Base-by-base conservation (phyloP, 1,139 yeast genomes). In the Pichia terricola region DNA sequence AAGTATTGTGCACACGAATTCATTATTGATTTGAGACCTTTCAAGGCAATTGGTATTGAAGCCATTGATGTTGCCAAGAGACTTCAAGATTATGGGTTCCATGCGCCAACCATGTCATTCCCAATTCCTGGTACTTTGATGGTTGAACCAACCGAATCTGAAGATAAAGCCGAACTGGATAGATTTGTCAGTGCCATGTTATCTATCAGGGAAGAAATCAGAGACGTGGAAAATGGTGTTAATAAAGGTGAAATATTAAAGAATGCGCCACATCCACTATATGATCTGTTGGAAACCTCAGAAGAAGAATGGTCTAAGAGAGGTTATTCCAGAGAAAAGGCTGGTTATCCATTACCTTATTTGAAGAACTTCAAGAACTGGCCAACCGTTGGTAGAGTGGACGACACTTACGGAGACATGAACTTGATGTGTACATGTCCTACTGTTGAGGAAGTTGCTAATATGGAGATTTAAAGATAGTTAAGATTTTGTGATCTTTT, bases 61-160 rank as follows among this genome's bases (percentile, higher is more conserved):
- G 97, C 96, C 28, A 87, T 89, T 57, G 98, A 91, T 62, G 81
- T 91, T 49, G 97, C 98, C 48, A 91, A 91, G 70, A 79, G 98
- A 65, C 75, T 91, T 50, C 97, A 91, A 66, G 98, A 91, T 67
- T 91, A 89, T 62, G 96, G 97, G 1, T 91, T 91, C 80, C 98
- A 91, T 65, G 96, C 96, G 1, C 98, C 98, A 53, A 91, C 98
- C 41, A 81, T 91, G 87, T 91, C 97, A 1, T 91, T 94, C 85
- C 98, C 98, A 26, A 95, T 91, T 43, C 89, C 96, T 10, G 95
- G 95, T 49, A 91, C 98, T 3, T 73, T 91, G 55, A 91, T 91
- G 98, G 81, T 91, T 53, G 98, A 91, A 67, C 98, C 98, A 47
- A 91, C 98, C 4, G 98, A 91, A 66, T 81, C 94, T 26, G 98